Percentiles rank a stretch among this genome's conserved stretches.
phyloP scores from a whole-genome alignment of 345 rosid genomes.

The Tarenaya hassleriana region DNA sequence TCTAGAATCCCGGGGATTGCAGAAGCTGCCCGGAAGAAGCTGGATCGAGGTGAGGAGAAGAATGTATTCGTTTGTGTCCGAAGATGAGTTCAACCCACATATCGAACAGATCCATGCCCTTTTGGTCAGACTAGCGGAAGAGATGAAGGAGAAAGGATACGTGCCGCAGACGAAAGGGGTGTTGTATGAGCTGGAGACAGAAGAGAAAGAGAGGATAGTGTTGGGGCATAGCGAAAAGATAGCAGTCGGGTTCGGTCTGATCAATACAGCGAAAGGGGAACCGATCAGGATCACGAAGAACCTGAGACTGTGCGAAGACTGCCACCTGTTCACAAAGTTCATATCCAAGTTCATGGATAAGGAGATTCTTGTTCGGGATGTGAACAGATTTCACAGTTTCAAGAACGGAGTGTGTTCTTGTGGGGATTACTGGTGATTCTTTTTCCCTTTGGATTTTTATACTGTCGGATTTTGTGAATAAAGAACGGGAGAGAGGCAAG shows the following conservation, averaged over 20 bases:
- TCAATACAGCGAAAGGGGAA: slow-evolving; percentile 55
- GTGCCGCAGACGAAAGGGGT: slow-evolving; percentile 73
- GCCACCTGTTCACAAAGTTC: slow-evolving; percentile 73
- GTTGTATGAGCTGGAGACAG: slow-evolving; percentile 64
- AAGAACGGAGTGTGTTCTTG: slow-evolving; percentile 75
- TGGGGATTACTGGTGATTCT: slow-evolving; percentile 69
- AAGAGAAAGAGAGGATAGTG: slow-evolving; percentile 73
- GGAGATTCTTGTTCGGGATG: slow-evolving; percentile 80
- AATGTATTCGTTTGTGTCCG: slow-evolving; percentile 54
- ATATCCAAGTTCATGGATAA: slow-evolving; percentile 62
- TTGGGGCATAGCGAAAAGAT: slow-evolving; percentile 85
- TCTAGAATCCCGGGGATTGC: slow-evolving; percentile 45
- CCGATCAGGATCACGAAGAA: slow-evolving; percentile 77
- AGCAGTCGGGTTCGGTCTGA: slow-evolving; percentile 80
- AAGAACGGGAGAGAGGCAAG: slow-evolving; percentile 24
- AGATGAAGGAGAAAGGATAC: slow-evolving; percentile 85
- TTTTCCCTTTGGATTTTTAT: slow-evolving; percentile 8
- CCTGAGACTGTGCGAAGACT: slow-evolving; percentile 81
- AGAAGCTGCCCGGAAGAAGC: slow-evolving; percentile 73
- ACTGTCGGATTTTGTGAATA: slow-evolving; percentile 24
- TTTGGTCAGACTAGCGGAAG: slow-evolving; percentile 48
- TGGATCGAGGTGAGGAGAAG: slow-evolving; percentile 67
- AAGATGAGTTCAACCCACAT: slow-evolving; percentile 66
- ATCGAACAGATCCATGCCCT: slow-evolving; percentile 64
- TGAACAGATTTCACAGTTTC: slow-evolving; percentile 82